These are phyloP conservation scores for Exophiala calicioides DNA, from an alignment of 2,329 filamentous ascomycete species.

Conservation along the genomic window DNA sequence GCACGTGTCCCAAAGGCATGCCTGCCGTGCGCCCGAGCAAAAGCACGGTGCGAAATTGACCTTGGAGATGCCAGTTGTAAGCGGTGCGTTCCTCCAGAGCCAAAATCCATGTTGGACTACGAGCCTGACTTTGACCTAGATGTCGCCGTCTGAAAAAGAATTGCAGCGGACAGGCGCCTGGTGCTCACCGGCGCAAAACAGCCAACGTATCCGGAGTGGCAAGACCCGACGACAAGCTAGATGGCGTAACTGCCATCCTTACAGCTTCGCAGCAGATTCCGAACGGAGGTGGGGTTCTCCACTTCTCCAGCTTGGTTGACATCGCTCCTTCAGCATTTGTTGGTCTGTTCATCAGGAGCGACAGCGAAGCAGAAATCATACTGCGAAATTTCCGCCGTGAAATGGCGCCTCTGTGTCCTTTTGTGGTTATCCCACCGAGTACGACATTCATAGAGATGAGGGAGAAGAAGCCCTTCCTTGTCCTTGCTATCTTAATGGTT, in stretches of 20 bases:
- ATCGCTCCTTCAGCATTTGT: slow-evolving; percentile 6
- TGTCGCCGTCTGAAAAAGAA: slow-evolving; percentile 34
- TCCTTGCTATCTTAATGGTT: slow-evolving; percentile 37
- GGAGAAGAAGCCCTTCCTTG: slow-evolving; percentile 37
- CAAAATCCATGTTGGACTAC: neutral
- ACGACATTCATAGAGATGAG: slow-evolving; percentile 22
- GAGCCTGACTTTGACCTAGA: slow-evolving; percentile 20
- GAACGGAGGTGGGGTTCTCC: neutral
- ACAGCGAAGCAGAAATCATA: slow-evolving; percentile 16
- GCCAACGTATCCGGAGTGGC: slow-evolving; percentile 3
- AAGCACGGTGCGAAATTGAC: slow-evolving; percentile 16
- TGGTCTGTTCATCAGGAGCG: slow-evolving; percentile 2
- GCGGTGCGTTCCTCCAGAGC: neutral
- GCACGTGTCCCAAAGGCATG: slow-evolving; percentile 16
- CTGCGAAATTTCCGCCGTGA: slow-evolving; percentile 16
- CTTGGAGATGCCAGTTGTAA: slow-evolving; percentile 9
- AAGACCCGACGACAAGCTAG: slow-evolving; percentile 31
- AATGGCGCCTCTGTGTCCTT: slow-evolving; percentile 33
- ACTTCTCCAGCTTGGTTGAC: neutral
- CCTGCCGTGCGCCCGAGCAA: slow-evolving; percentile 15
- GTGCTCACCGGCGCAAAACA: slow-evolving; percentile 29
- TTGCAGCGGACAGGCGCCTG: slow-evolving; percentile 32
- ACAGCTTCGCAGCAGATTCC: slow-evolving; percentile 14
- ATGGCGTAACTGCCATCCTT: slow-evolving; percentile 32
- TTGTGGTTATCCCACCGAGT: slow-evolving; percentile 26